phyloP scores from a whole-genome alignment of 2,329 filamentous ascomycete genomes.

The Myriosclerotinia curreyana region DNA sequence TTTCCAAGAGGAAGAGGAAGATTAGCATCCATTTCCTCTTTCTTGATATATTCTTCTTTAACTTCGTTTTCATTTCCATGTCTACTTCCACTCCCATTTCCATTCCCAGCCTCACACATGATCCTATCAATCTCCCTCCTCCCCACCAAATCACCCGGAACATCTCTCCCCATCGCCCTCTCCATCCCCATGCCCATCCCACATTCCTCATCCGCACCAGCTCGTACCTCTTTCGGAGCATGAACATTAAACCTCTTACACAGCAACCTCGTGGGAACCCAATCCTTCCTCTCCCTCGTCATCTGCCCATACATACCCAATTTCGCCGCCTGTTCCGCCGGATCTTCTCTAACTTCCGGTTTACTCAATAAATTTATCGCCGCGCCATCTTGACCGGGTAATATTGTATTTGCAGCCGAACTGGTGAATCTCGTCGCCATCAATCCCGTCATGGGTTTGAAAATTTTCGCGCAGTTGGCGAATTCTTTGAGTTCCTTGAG shows the following conservation, averaged over 20 bases:
- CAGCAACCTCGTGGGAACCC: slow-evolving; percentile 78
- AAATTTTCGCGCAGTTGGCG: slow-evolving; percentile 69
- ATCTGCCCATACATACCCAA: slow-evolving; percentile 90
- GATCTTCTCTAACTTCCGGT: slow-evolving; percentile 61
- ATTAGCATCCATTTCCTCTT: slow-evolving; percentile 10
- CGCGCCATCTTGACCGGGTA: slow-evolving; percentile 35
- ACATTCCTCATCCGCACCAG: slow-evolving; percentile 40
- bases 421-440: slow-evolving; percentile 95
- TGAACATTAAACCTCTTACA: slow-evolving; percentile 94
- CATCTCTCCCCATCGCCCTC: slow-evolving; percentile 30
- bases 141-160: slow-evolving; percentile 48
- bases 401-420: slow-evolving; percentile 45
- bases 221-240: slow-evolving; percentile 64
- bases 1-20: too few species aligned
- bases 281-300: slow-evolving; percentile 70
- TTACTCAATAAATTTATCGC: slow-evolving; percentile 47
- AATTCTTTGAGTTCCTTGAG: slow-evolving; percentile 74
- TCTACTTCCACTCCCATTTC: too few species aligned
- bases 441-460: slow-evolving; percentile 84
- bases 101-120: too few species aligned
- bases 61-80: slow-evolving; percentile 35
- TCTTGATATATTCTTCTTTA: slow-evolving; percentile 38
- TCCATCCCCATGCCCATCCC: too few species aligned
- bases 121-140: slow-evolving; percentile 55
- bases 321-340: slow-evolving; percentile 80